A percentile compares a stretch with the other conserved stretches of the same genome.
phyloP scores from a whole-genome alignment of 2,329 filamentous ascomycete species.

The Nothopassalora personata region DNA sequence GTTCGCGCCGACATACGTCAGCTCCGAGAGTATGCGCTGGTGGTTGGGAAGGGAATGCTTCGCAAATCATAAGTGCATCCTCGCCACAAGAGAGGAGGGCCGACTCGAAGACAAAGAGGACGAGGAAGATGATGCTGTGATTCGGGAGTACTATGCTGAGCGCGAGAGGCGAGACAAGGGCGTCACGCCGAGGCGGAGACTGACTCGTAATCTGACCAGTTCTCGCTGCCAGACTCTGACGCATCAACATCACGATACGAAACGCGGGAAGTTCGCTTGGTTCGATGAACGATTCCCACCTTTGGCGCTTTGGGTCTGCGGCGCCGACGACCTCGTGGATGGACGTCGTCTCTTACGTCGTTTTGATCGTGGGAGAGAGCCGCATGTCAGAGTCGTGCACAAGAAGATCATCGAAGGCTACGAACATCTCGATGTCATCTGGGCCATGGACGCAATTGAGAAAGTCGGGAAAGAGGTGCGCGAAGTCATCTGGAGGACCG shows the following conservation, averaged over 20 bases:
- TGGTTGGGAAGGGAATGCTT: constrained; percentile 89
- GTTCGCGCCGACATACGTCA: constrained; percentile 86
- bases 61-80: constrained; percentile 76
- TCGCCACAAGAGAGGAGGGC: constrained; percentile 70
- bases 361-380: constrained; percentile 72
- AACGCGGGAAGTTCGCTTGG: constrained; percentile 58
- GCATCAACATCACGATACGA: constrained; percentile 28
- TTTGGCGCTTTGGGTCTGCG: constrained; percentile 82
- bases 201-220: constrained; percentile 27
- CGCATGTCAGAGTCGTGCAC: constrained; percentile 74
- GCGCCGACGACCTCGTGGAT: constrained; percentile 78
- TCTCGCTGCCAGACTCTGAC: constrained; percentile 28
- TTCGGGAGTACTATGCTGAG: constrained; percentile 33
- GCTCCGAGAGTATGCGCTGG: constrained; percentile 87
- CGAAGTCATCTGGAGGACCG: constrained; percentile 79
- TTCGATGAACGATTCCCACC: constrained; percentile 75
- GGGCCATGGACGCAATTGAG: constrained; percentile 83
- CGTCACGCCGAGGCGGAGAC: constrained; percentile 23
- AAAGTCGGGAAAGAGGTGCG: constrained; percentile 76
- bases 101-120: constrained; percentile 53
- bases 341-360: constrained; percentile 67
- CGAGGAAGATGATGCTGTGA: constrained; percentile 38
- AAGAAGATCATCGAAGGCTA: constrained; percentile 78
- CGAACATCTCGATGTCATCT: constrained; percentile 90
- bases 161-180: constrained; percentile 26